phyloP scores from a whole-genome alignment of 768 basidiomycete genomes.

The Macrolepiota albuminosa region DNA sequence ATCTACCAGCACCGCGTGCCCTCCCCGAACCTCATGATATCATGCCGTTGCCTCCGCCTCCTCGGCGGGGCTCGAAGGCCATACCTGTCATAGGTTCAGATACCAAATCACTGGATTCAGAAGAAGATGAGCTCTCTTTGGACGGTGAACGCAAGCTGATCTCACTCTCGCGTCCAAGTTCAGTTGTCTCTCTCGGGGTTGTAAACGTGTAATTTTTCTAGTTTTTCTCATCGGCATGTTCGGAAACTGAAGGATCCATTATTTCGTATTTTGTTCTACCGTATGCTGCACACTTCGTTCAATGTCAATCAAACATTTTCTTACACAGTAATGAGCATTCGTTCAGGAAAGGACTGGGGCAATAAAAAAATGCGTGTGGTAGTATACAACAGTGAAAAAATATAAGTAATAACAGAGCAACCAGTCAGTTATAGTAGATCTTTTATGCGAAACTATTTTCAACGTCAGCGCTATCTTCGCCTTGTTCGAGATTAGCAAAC shows the following conservation, averaged over 20 bases:
- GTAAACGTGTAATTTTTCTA: constrained; percentile 30
- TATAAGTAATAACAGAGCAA: constrained; percentile 7
- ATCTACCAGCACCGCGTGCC: constrained; percentile 24
- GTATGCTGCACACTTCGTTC: constrained; percentile 3
- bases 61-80: constrained; percentile 53
- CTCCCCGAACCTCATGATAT: constrained; percentile 29
- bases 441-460: constrained; percentile 88
- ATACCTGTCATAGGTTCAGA: constrained; percentile 31
- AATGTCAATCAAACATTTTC: not conserved
- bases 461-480: constrained; percentile 92
- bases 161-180: constrained; percentile 45
- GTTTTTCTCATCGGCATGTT: not conserved
- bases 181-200: constrained; percentile 49
- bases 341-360: not conserved
- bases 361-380: not conserved
- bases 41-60: constrained; percentile 57
- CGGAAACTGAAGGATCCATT: not conserved
- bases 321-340: not conserved
- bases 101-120: constrained; percentile 16
- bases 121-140: constrained; percentile 22
- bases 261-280: constrained; percentile 7
- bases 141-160: constrained; percentile 28
- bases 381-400: constrained; percentile 12
- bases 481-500: constrained; percentile 88
- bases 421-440: not conserved